Conservation (phyloP, 2,329 filamentous ascomycete species). For the Geosmithia putterillii region DNA sequence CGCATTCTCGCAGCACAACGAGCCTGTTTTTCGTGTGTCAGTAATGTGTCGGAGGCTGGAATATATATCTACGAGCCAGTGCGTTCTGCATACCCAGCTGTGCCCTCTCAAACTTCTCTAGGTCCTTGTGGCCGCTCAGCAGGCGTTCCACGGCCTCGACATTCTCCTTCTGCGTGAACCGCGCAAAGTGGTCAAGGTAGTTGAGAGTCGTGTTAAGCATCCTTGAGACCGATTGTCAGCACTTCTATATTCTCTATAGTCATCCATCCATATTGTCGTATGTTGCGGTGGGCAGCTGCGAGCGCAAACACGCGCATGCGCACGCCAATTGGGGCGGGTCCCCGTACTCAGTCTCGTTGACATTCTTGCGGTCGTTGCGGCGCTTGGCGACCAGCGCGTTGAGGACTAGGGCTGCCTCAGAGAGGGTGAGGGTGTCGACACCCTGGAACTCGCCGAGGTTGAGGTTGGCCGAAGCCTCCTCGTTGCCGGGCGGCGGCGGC, state of each 20-base stretch:
- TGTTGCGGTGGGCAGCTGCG: not conserved
- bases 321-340: not conserved
- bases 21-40: slow-evolving; percentile 43
- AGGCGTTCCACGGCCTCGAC: slow-evolving; percentile 88
- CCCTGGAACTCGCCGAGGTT: slow-evolving; percentile 89
- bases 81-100: slow-evolving; percentile 56
- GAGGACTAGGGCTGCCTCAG: slow-evolving; percentile 84
- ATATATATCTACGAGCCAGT: too few relatives aligned
- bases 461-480: slow-evolving; percentile 72
- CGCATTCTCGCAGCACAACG: slow-evolving; percentile 79
- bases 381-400: slow-evolving; percentile 78
- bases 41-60: slow-evolving; percentile 4
- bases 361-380: slow-evolving; percentile 65
- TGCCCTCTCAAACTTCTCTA: slow-evolving; percentile 87
- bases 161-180: slow-evolving; percentile 91
- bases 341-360: slow-evolving; percentile 72
- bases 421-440: slow-evolving; percentile 83
- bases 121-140: slow-evolving; percentile 63
- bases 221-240: slow-evolving; percentile 21
- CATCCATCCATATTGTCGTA: not conserved
- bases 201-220: slow-evolving; percentile 80
- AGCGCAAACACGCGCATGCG: not conserved
- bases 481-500: slow-evolving; percentile 61
- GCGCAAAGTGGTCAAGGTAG: slow-evolving; percentile 88
- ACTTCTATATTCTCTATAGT: not conserved